A percentile compares a stretch with the other conserved stretches of the same genome.
phyloP scores from a whole-genome alignment of 2,329 filamentous ascomycete species.

The Fusarium tuaranense region DNA sequence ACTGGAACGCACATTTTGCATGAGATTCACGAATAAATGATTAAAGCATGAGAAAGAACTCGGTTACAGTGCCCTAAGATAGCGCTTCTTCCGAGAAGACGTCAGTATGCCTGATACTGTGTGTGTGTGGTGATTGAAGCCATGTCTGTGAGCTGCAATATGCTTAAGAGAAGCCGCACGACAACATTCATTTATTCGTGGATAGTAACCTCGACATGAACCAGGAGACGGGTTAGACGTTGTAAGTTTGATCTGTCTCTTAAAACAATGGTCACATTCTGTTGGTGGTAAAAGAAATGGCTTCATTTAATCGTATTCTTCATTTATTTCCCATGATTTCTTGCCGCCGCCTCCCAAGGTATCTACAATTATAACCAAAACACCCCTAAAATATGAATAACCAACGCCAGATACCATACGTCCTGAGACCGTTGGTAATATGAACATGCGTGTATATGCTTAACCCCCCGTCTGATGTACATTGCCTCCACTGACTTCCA shows the following conservation, averaged over 20 bases:
- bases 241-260: neutral
- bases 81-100: neutral
- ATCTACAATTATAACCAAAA: constrained; percentile 18
- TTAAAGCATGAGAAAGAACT: neutral
- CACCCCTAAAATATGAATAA: neutral
- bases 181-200: neutral
- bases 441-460: constrained; percentile 12
- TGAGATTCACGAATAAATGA: neutral
- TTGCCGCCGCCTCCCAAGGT: constrained; percentile 15
- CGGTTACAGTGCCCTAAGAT: neutral
- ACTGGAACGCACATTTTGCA: neutral
- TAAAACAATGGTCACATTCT: neutral
- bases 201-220: neutral
- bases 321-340: constrained; percentile 36
- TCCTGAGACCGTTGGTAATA: constrained; percentile 11
- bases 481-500: neutral
- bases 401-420: constrained; percentile 17
- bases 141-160: neutral
- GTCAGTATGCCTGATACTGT: neutral
- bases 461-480: neutral
- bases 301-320: neutral
- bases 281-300: neutral
- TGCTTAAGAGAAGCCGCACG: neutral
- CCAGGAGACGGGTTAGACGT: neutral
- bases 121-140: neutral